Conservation (phyloP, 2,329 filamentous ascomycete genomes). For the Talaromyces funiculosus region DNA sequence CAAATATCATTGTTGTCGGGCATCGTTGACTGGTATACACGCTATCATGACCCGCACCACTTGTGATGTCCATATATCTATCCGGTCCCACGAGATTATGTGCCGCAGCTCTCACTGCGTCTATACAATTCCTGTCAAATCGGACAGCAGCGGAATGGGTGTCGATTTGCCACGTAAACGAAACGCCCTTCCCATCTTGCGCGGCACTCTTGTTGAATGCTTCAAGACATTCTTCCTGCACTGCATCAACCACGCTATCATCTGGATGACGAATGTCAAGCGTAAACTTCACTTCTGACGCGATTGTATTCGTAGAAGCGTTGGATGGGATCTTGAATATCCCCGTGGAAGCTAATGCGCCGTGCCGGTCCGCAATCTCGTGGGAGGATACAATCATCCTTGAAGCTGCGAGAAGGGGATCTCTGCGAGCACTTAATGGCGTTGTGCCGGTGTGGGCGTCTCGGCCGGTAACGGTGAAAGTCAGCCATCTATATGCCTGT, state of each 20-base stretch:
- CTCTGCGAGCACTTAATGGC: conserved; percentile 55
- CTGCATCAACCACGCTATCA: not conserved
- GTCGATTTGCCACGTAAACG: conserved; percentile 56
- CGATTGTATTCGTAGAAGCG: conserved; percentile 60
- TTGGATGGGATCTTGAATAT: conserved; percentile 59
- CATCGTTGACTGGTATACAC: conserved; percentile 56
- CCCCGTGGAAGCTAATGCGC: conserved; percentile 59
- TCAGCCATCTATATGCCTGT: conserved; percentile 66
- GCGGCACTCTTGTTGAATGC: not conserved
- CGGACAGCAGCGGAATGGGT: conserved; percentile 55
- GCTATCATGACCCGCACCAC: conserved; percentile 61
- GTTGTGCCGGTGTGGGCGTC: conserved; percentile 69
- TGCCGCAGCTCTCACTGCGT: conserved; percentile 53
- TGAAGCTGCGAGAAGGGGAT: conserved; percentile 59
- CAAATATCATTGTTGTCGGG: conserved; percentile 63
- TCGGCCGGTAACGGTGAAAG: conserved; percentile 55
- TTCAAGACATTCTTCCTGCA: not conserved
- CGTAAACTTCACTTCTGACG: conserved; percentile 58
- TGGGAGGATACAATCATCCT: conserved; percentile 61
- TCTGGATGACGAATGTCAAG: conserved; percentile 58
- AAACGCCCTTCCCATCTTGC: conserved; percentile 49
- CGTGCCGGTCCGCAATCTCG: conserved; percentile 51
- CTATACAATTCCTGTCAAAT: conserved; percentile 64
- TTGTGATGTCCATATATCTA: conserved; percentile 51
- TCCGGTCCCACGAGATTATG: conserved; percentile 33